Evolutionary conservation across 129 eudicot species (phyloP).

Genomic region (Glebionis coronaria): DNA sequence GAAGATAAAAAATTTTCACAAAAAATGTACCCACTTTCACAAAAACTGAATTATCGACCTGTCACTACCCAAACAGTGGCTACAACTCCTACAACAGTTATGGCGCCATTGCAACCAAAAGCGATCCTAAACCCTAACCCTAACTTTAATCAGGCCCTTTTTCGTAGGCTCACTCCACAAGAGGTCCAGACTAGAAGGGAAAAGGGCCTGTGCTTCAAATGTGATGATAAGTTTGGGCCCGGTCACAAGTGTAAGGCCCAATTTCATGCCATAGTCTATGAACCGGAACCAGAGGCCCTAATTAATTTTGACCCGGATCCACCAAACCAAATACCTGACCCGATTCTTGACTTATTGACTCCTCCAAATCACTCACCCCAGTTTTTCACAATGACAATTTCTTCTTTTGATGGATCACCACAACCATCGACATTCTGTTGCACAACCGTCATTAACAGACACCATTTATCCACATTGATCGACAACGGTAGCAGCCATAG

Average conservation of each 20-base stretch:
- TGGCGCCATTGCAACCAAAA: too few species aligned
- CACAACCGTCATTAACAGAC: background rate
- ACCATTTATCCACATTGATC: background rate
- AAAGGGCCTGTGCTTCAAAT: background rate
- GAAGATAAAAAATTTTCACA: background rate
- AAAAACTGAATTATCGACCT: too few species aligned
- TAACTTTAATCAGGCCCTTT: too few species aligned
- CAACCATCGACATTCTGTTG: background rate
- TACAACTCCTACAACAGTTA: too few species aligned
- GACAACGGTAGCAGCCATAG: background rate
- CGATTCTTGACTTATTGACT: background rate
- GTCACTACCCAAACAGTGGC: too few species aligned
- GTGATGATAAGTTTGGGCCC: background rate
- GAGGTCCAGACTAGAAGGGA: background rate
- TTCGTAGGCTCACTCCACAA: background rate
- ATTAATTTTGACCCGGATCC: background rate
- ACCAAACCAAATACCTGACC: background rate
- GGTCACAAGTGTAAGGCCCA: conserved; percentile 8
- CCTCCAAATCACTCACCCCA: background rate
- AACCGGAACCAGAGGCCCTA: background rate
- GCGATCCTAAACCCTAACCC: too few species aligned
- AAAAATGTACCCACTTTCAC: too few species aligned
- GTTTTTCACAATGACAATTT: background rate
- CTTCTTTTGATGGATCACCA: background rate
- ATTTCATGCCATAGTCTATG: background rate